A percentile compares a stretch with the other conserved stretches of the same genome.
phyloP scores from a whole-genome alignment of 257 asterid species.

The Eustoma russellianum region DNA sequence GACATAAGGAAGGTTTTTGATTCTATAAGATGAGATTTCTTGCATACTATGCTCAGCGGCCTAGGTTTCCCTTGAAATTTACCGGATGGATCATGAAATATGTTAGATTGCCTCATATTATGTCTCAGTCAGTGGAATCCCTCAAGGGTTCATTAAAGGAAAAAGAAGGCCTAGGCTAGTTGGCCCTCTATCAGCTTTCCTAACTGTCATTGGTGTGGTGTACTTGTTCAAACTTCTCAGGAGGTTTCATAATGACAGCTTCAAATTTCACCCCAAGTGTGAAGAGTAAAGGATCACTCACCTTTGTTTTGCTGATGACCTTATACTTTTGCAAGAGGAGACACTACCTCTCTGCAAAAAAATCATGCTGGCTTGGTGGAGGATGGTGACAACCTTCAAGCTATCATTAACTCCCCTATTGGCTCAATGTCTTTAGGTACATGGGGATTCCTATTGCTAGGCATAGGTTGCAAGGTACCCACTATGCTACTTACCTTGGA shows the following conservation, averaged over 20 bases:
- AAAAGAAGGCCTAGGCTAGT: not conserved
- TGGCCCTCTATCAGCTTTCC: not conserved
- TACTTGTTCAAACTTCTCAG: not conserved
- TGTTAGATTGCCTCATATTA: not conserved
- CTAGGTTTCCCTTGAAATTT: not conserved
- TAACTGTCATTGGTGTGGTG: not conserved
- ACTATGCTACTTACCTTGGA: too few species aligned
- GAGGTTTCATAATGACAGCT: too few species aligned
- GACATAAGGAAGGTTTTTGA: too few species aligned
- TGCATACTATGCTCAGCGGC: not conserved
- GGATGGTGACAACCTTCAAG: too few species aligned
- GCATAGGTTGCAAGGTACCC: too few species aligned
- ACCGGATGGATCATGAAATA: not conserved
- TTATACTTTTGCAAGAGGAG: not conserved
- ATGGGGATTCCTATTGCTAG: too few species aligned
- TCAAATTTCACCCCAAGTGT: not conserved
- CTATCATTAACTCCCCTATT: too few species aligned
- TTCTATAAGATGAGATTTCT: too few species aligned
- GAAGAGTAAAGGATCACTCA: not conserved
- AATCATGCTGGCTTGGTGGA: not conserved
- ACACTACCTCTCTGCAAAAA: too few species aligned
- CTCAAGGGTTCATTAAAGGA: not conserved
- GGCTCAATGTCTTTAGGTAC: too few species aligned
- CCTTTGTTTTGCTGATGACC: not conserved
- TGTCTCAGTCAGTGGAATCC: too few species aligned